phyloP scores from a whole-genome alignment of 2,329 filamentous ascomycete genomes.

The Hymenoscyphus fraxineus region DNA sequence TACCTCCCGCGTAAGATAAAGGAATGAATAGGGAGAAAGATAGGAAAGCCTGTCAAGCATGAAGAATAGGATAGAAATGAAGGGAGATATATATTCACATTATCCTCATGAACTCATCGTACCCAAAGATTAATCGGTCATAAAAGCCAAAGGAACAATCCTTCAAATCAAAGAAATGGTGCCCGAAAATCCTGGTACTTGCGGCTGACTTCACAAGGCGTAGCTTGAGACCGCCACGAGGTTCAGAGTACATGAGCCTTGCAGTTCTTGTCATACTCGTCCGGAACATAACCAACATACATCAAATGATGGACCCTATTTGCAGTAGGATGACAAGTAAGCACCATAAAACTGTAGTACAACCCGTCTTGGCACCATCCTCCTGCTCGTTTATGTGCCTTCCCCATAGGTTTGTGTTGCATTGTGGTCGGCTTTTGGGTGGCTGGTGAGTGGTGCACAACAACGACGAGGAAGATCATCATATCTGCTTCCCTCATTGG shows the following conservation, averaged over 20 bases:
- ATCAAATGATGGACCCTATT: neutral
- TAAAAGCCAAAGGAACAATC: neutral
- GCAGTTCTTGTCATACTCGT: neutral
- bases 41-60: neutral
- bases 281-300: neutral
- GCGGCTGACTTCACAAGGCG: neutral
- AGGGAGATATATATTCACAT: neutral
- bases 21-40: neutral
- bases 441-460: neutral
- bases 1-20: neutral
- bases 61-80: neutral
- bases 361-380: neutral
- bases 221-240: slow-evolving; percentile 2
- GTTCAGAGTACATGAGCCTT: neutral
- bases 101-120: neutral
- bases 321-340: neutral
- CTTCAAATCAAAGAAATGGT: neutral
- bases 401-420: neutral
- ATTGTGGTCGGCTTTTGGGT: neutral
- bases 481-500: neutral
- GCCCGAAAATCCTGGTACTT: neutral
- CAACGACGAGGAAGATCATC: neutral
- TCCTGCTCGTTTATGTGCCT: neutral
- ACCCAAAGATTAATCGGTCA: neutral
- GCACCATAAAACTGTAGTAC: neutral